These are phyloP conservation scores for Aciculosporium take DNA, from an alignment of 2,329 filamentous ascomycete genomes.

Conservation along the genomic window DNA sequence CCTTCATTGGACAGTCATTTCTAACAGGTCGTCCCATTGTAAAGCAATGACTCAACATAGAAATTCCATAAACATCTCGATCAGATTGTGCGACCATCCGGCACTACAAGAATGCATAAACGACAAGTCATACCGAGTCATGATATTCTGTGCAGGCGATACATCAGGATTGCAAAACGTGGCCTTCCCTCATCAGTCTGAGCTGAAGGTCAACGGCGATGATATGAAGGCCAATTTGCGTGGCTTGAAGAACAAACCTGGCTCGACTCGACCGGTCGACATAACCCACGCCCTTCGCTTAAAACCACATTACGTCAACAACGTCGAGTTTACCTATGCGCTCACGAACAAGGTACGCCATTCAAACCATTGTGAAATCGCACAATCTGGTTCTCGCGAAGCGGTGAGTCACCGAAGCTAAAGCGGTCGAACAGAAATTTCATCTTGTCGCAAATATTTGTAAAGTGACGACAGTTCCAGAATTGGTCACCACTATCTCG, in stretches of 20 bases:
- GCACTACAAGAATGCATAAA: constrained; percentile 39
- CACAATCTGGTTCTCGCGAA: not conserved
- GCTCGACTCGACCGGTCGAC: constrained; percentile 85
- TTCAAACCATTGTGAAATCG: constrained; percentile 1
- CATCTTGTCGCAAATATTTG: constrained; percentile 65
- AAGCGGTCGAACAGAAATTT: constrained; percentile 42
- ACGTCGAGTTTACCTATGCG: constrained; percentile 77
- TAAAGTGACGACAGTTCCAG: constrained; percentile 53
- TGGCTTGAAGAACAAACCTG: constrained; percentile 89
- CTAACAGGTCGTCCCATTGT: constrained; percentile 7
- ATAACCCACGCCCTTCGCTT: constrained; percentile 66
- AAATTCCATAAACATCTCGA: constrained; percentile 30
- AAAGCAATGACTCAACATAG: constrained; percentile 41
- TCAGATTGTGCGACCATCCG: constrained; percentile 37
- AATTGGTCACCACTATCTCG: constrained; percentile 55
- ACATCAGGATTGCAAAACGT: constrained; percentile 56
- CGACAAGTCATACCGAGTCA: constrained; percentile 53
- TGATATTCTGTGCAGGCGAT: constrained; percentile 71
- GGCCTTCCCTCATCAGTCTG: constrained; percentile 80
- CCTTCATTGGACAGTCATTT: constrained; percentile 16
- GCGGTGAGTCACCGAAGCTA: constrained; percentile 7
- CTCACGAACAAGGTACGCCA: constrained; percentile 69
- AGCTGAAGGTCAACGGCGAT: constrained; percentile 77
- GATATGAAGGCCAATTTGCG: constrained; percentile 89
- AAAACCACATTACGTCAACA: constrained; percentile 57